These are phyloP conservation scores for Globisporangium canariense DNA, from an alignment of 352 stramenopile genomes.

Conservation along the genomic window DNA sequence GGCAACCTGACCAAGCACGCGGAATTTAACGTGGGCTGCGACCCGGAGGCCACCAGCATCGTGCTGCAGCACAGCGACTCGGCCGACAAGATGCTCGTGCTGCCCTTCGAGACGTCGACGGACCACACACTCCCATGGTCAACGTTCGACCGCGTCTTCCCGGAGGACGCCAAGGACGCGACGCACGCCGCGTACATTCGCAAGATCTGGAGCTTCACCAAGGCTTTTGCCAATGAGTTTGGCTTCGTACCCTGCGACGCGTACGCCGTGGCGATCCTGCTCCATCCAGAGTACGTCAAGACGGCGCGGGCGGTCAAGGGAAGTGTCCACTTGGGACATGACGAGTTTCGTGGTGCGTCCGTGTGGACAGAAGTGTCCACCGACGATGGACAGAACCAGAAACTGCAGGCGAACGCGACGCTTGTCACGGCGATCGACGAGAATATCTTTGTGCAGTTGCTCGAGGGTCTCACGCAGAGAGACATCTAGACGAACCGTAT, in stretches of 20 bases:
- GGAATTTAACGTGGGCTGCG: constrained; percentile 81
- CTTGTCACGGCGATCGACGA: constrained; percentile 63
- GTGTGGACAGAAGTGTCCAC: constrained; percentile 28
- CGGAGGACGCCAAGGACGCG: constrained; percentile 27
- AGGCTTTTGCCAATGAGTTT: constrained; percentile 33
- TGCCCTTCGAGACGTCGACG: constrained; percentile 67
- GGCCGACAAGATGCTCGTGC: constrained; percentile 54
- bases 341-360: constrained; percentile 47
- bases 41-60: constrained; percentile 76
- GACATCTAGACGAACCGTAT: background rate
- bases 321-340: constrained; percentile 52
- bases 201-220: constrained; percentile 60
- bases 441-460: constrained; percentile 54
- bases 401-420: constrained; percentile 54
- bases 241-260: constrained; percentile 72
- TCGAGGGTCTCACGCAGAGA: constrained; percentile 39
- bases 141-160: constrained; percentile 67
- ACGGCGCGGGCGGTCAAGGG: constrained; percentile 35
- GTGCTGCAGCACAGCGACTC: constrained; percentile 58
- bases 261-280: constrained; percentile 65
- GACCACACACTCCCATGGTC: constrained; percentile 59
- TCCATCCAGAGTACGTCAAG: constrained; percentile 55
- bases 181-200: constrained; percentile 45
- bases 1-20: constrained; percentile 66
- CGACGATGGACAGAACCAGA: constrained; percentile 22